Evolutionary conservation across 345 rosid genomes (phyloP).

Genomic region (Noccaea bulbosa): DNA sequence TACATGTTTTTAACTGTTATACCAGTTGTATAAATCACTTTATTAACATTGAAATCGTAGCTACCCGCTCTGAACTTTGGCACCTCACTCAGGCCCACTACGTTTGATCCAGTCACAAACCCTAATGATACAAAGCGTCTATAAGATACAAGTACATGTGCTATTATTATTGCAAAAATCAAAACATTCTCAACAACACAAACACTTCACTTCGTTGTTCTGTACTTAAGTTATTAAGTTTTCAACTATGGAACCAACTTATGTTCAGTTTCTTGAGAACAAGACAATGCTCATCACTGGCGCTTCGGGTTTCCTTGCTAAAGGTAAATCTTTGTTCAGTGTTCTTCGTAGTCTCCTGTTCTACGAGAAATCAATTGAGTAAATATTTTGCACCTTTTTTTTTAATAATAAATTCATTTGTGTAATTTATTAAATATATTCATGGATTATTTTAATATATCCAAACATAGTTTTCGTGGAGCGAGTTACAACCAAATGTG

Average conservation of each 20-base stretch:
- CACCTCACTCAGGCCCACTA: no score
- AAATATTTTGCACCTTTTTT: not conserved
- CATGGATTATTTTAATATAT: not conserved
- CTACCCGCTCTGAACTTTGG: no score
- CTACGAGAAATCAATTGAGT: not conserved
- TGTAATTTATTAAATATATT: no score
- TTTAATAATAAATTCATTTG: not conserved
- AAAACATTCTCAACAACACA: not conserved
- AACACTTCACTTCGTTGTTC: not conserved
- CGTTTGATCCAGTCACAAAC: no score
- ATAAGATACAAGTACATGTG: not conserved
- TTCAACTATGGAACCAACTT: constrained; percentile 7
- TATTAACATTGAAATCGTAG: no score
- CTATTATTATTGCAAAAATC: not conserved
- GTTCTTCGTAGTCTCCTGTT: not conserved
- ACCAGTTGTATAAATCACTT: no score
- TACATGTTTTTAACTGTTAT: no score
- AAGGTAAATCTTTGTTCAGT: constrained; percentile 14
- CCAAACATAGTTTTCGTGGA: constrained; percentile 21
- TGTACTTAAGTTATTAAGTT: not conserved
- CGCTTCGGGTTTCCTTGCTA: constrained; percentile 11
- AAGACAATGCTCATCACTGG: constrained; percentile 4
- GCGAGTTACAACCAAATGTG: constrained; percentile 30
- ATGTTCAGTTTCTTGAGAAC: constrained; percentile 17
- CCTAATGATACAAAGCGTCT: no score